Evolutionary conservation across 352 stramenopile species (phyloP), one percentile per base, ranked within the genome.

Genomic region (Elongisporangium senticosum): DNA sequence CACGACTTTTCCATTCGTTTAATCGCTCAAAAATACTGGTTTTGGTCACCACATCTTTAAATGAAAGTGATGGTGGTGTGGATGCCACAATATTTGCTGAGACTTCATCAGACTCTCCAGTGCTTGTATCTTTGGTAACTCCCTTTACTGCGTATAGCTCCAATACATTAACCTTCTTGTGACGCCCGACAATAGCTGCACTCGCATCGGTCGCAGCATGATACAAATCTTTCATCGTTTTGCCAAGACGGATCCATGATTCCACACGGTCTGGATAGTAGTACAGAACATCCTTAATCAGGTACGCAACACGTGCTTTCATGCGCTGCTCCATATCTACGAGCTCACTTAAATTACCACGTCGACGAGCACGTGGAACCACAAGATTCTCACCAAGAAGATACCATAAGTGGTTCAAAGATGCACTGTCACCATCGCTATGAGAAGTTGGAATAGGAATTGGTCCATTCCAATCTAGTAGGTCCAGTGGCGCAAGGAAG

Each of bases 381-480:
- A 89, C 85, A 58, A 72, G 86, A n/a, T 90, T 90, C 19, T 83
- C 82, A 17, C 77, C 82, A 28, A 92, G 58, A 13, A 89, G 60
- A 52, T 83, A 92, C 79, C 79, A 92, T 50, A 92, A 63, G 55
- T 92, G 69, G 3, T 77, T 71, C 26, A 89, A 63, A 5, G 65
- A 66, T 17, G 37, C 52, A 49, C 47, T 4, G 7, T 23, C 37
- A 7, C 24, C 21, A 11, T 14, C 37, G 7, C 1, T 23, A 43
- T 17, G n/a, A 21, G 54, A 49, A 40, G 64, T 17, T 15, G 63
- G 51, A 11, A 75, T 61, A 6, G 64, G 71, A 21, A 56, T 22
- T 7, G 43, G 21, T 0, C 40, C 54, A 0, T 64, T 48, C 63
- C 68, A 74, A 20, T 74, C 68, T 8, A 87, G 50, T 22, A 84